Percentiles rank a stretch among this genome's conserved stretches.
Conservation (phyloP, 768 basidiomycete genomes). For the Asterophora parasitica region DNA sequence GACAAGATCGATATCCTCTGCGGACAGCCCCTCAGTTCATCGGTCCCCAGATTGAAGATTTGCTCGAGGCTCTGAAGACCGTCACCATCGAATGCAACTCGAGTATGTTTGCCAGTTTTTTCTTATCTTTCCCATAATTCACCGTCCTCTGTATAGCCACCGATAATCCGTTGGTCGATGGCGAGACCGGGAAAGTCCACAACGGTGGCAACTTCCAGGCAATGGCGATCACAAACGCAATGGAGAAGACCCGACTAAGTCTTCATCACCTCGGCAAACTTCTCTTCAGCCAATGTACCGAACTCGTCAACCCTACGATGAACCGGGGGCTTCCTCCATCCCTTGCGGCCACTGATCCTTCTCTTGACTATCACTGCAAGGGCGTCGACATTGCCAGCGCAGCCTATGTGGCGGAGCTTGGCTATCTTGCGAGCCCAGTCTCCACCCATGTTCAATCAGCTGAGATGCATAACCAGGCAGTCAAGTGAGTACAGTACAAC, state of each 20-base stretch:
- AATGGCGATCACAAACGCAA: slow-evolving; percentile 77
- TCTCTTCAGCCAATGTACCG: slow-evolving; percentile 62
- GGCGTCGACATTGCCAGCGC: slow-evolving; percentile 83
- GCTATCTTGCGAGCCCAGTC: slow-evolving; percentile 78
- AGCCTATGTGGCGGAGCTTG: slow-evolving; percentile 78
- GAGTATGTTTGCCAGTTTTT: slow-evolving; percentile 40
- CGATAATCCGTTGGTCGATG: slow-evolving; percentile 82
- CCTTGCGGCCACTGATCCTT: slow-evolving; percentile 74
- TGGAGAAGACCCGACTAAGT: slow-evolving; percentile 80
- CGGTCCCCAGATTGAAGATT: slow-evolving; percentile 81
- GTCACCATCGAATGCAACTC: slow-evolving; percentile 78
- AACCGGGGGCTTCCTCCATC: slow-evolving; percentile 82
- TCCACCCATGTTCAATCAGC: slow-evolving; percentile 82
- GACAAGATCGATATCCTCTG: slow-evolving; percentile 77
- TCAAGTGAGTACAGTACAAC: slow-evolving; percentile 61
- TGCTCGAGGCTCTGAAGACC: slow-evolving; percentile 57
- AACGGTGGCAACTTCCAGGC: slow-evolving; percentile 91
- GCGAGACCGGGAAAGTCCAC: slow-evolving; percentile 59
- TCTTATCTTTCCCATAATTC: slow-evolving; percentile 1
- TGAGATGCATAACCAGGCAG: slow-evolving; percentile 90
- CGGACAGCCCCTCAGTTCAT: slow-evolving; percentile 81
- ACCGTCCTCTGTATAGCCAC: slow-evolving; percentile 48
- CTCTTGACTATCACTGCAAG: slow-evolving; percentile 78
- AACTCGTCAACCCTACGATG: slow-evolving; percentile 70
- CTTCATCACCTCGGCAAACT: slow-evolving; percentile 70